Evolutionary conservation across 345 rosid genomes (phyloP), one percentile per base, ranked within the genome.

Genomic region (Dovyalis caffra): DNA sequence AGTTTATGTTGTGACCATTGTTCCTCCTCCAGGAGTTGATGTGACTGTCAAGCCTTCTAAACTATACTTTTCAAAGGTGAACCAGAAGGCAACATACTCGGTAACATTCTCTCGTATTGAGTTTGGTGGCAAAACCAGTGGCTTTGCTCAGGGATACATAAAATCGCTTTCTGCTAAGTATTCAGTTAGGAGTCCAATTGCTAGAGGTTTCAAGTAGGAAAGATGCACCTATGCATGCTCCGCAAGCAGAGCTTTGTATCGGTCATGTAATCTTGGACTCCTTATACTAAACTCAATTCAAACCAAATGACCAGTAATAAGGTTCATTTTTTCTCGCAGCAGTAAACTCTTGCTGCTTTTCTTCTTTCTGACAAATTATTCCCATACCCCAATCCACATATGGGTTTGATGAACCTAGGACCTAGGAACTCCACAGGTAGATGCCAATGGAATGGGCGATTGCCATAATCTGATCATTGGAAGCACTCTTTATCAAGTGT

Each of bases 181-280:
- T 64, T 69, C 37, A 21, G 87, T 84, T 37, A 76, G 83, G 69
- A 89, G 88, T 64, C 89, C 86, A 31, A 81, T 87, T 63, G 76
- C 87, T 32, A 76, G 66, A 14, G 58, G 32, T 57, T 82, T 84
- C 58, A 26, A 57, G 65, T 82, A 66, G 82, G 75, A 71, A 69
- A 21, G 35, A 34, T 69, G 74, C 65, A 64, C 5, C 21, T 18
- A 8, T 56, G 38, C 11, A 34, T 23, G 32, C n/a, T 38, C 57
- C 51, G 72, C 71, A 74, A 56, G 45, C 60, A 43, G 53, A 28
- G 43, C 23, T 31, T 70, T 40, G 33, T 62, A 64, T 62, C 37
- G 26, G 16, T 62, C 43, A 33, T 11, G 21, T 28, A 35, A 69
- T 16, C 9, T 68, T 25, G 14, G 72, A 40, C 1, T n/a, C 37